A percentile compares a stretch with the other conserved stretches of the same genome.
Evolutionary conservation across 306 rosid genomes (phyloP).

Genomic region (Ormosia semicastrata): DNA sequence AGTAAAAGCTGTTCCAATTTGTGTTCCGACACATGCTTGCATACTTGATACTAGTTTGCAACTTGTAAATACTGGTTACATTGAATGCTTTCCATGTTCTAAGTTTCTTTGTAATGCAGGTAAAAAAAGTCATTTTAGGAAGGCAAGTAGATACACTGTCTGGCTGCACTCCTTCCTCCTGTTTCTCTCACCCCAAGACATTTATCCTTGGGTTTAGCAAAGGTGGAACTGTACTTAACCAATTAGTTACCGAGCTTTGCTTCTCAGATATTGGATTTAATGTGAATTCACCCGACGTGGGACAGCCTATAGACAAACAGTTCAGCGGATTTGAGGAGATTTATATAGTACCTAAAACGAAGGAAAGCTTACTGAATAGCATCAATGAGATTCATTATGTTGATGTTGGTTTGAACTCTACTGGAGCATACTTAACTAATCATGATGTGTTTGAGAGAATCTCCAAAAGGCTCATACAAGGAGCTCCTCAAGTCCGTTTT

Average conservation of each 20-base stretch:
- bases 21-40: background rate
- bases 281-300: slow-evolving; percentile 20
- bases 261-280: slow-evolving; percentile 34
- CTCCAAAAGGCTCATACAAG: slow-evolving; percentile 40
- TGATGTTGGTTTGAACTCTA: slow-evolving; percentile 80
- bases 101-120: slow-evolving; percentile 43
- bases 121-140: slow-evolving; percentile 26
- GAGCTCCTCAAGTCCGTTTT: slow-evolving; percentile 44
- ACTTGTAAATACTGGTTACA: background rate
- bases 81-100: background rate
- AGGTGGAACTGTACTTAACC: slow-evolving; percentile 88
- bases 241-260: slow-evolving; percentile 73
- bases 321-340: slow-evolving; percentile 16
- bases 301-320: slow-evolving; percentile 10
- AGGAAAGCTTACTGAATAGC: slow-evolving; percentile 54
- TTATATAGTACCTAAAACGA: slow-evolving; percentile 48
- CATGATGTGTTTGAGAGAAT: slow-evolving; percentile 49
- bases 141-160: slow-evolving; percentile 26
- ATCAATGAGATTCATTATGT: slow-evolving; percentile 73
- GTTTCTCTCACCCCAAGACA: slow-evolving; percentile 47
- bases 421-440: slow-evolving; percentile 74
- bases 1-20: background rate
- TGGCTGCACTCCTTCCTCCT: slow-evolving; percentile 5
- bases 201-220: slow-evolving; percentile 85
- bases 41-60: too few relatives aligned